phyloP scores from a whole-genome alignment of 176 grass and related monocot species.

The Eleusine coracana region DNA sequence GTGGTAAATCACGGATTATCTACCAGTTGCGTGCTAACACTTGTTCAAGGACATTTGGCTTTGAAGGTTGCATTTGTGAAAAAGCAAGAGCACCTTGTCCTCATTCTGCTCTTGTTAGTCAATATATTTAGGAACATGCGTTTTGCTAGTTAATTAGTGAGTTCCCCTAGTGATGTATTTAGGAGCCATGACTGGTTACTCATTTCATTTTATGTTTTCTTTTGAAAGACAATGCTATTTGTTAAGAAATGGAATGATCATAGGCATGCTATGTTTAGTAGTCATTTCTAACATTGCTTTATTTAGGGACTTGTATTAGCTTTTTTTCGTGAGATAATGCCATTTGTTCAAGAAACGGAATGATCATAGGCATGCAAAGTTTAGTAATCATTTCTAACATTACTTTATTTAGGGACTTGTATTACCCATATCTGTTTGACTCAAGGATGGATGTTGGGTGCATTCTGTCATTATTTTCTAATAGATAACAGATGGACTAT shows the following conservation, averaged over 20 bases:
- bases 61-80: slow-evolving; percentile 1
- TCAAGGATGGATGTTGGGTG: neutral
- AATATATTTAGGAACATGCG: neutral
- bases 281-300: neutral
- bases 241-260: neutral
- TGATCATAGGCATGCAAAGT: neutral
- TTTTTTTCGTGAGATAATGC: neutral
- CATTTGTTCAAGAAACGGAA: slow-evolving; percentile 12
- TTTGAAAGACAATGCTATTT: neutral
- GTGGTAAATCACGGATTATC: neutral
- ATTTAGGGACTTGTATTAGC: neutral
- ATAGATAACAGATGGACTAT: neutral
- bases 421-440: neutral
- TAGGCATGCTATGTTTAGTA: neutral
- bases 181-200: neutral
- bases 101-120: slow-evolving; percentile 6
- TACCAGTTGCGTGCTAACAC: neutral
- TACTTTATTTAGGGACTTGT: neutral
- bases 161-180: slow-evolving; percentile 13
- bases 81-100: neutral
- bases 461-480: neutral
- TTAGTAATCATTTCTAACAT: neutral
- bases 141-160: slow-evolving; percentile 24
- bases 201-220: neutral
- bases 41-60: neutral